A percentile compares a stretch with the other conserved stretches of the same genome.
phyloP scores from a whole-genome alignment of 371 early-diverging fungal genomes.

The Zancudomyces culisetae region DNA sequence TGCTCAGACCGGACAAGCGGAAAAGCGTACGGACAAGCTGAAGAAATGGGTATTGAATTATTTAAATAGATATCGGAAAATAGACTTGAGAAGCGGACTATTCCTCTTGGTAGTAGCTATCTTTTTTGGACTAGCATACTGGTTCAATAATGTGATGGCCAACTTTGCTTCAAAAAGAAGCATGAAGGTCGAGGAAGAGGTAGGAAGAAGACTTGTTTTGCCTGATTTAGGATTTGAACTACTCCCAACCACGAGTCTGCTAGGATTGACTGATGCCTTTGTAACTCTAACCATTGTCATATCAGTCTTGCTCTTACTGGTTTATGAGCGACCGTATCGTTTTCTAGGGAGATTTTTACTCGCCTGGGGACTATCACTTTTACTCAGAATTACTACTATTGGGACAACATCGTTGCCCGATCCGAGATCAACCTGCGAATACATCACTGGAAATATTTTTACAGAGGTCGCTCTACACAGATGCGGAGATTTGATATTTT shows the following conservation, averaged over 20 bases:
- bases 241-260: slow-evolving; percentile 22
- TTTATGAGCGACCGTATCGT: slow-evolving; percentile 29
- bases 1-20: too few species aligned
- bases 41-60: slow-evolving; percentile 8
- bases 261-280: slow-evolving; percentile 35
- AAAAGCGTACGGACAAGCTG: too few species aligned
- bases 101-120: slow-evolving; percentile 6
- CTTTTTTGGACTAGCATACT: slow-evolving; percentile 11
- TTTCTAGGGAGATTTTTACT: slow-evolving; percentile 25
- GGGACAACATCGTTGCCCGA: slow-evolving; percentile 37
- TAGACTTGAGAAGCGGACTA: slow-evolving; percentile 13
- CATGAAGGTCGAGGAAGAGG: slow-evolving; percentile 20
- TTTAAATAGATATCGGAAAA: slow-evolving; percentile 22
- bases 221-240: slow-evolving; percentile 26
- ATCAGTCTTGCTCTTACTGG: slow-evolving; percentile 21
- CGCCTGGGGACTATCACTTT: slow-evolving; percentile 27
- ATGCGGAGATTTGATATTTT: slow-evolving; percentile 35
- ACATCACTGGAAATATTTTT: slow-evolving; percentile 27
- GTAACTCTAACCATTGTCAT: slow-evolving; percentile 32
- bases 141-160: slow-evolving; percentile 28
- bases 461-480: slow-evolving; percentile 29
- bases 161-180: slow-evolving; percentile 36
- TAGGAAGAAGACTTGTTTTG: slow-evolving; percentile 20
- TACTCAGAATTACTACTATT: slow-evolving; percentile 37
- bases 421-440: slow-evolving; percentile 30